Base-by-base conservation (phyloP, 805 yeast species). In the Candida orba region DNA sequence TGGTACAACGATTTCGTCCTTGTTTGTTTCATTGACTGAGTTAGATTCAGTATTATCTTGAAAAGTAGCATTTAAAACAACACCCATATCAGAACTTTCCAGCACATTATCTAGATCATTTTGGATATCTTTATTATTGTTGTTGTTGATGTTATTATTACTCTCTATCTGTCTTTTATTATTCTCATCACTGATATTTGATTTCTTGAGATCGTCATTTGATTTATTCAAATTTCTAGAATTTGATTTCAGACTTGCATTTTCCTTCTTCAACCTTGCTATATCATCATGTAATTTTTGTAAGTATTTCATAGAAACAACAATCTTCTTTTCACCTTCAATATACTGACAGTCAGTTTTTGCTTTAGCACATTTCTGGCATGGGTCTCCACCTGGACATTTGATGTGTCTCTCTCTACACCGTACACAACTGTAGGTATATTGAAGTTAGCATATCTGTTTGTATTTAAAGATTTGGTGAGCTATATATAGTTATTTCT, bases 351-450 rank as follows among this genome's bases (percentile, higher is more conserved):
- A 84, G 20, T 69, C 68, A 4, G 78, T 65, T 39, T 69, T 72
- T 14, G 82, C 76, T 39, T 69, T 57, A 13, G 60, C 62, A 57
- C 93, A 84, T 53, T 79, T 79, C 40, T 66, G 60, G 58, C 93
- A 84, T 0, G 89, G 88, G 39, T 79, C 75, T 1, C 86, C 87
- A 2, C 89, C 89, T 13, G 87, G 87, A 56, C 93, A 84, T 49
- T 83, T 75, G 36, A 81, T 77, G 60, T 84, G 93, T 42, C 88
- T 69, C 39, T 76, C 72, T 29, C 91, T 68, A 57, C 93, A 84
- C 37, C 86, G 64, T 3, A 75, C 73, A 58, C 91, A 84, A 4
- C 44, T 42, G 41, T 25, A 9, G 7, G 12, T 23, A 25, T 20
- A 20, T 4, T 20, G 5, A 20, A 4, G 42, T 42, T 45, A 41